Conservation (phyloP, 441 rosid species). For the Euphorbia celastroides region DNA sequence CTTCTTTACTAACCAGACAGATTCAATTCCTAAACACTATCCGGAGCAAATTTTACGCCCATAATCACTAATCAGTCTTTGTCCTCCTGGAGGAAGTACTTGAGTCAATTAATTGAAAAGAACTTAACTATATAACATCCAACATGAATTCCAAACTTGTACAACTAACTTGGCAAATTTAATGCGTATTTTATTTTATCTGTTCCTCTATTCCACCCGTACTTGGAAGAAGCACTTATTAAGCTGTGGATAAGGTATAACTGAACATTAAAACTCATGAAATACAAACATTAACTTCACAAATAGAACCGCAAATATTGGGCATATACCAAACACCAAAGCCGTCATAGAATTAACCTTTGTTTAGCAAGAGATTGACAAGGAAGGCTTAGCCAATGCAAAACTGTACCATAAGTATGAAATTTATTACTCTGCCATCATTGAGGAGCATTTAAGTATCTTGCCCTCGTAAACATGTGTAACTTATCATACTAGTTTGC, state of each 20-base stretch:
- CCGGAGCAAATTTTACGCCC: neutral
- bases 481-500: neutral
- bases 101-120: neutral
- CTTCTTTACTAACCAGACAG: neutral
- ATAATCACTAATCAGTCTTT: no score
- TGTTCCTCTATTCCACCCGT: neutral
- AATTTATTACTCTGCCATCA: neutral
- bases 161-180: neutral
- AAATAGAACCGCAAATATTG: neutral
- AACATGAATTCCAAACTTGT: neutral
- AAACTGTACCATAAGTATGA: neutral
- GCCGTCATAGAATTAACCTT: neutral
- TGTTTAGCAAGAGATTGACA: neutral
- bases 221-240: neutral
- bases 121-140: neutral
- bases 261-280: conserved; percentile 1
- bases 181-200: neutral
- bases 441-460: neutral
- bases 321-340: neutral
- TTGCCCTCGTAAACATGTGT: neutral
- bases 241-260: neutral
- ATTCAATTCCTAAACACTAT: neutral
- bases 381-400: neutral
- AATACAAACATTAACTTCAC: neutral
- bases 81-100: neutral